phyloP scores from a whole-genome alignment of 768 basidiomycete genomes.

The Lyophyllum semitale region DNA sequence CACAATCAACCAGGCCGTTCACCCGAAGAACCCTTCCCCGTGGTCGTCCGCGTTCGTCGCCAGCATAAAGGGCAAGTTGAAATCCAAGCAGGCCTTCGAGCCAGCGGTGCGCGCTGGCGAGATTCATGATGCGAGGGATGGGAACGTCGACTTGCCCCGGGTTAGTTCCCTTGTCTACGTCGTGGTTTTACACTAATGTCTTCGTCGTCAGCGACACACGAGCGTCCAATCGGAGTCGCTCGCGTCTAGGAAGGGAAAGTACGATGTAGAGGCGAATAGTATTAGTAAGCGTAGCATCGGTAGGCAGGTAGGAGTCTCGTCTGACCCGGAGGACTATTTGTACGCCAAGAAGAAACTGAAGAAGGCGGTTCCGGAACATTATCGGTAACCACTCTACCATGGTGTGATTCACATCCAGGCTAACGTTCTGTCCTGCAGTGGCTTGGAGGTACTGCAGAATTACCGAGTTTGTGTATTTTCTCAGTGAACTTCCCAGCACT shows the following conservation, averaged over 20 bases:
- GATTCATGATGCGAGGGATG: neutral
- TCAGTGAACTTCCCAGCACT: neutral
- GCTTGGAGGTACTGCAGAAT: slow-evolving; percentile 82
- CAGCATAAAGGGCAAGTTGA: slow-evolving; percentile 6
- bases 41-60: slow-evolving; percentile 10
- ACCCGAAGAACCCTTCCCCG: slow-evolving; percentile 8
- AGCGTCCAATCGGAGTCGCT: neutral
- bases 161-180: neutral
- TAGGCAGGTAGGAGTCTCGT: slow-evolving; percentile 19
- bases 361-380: slow-evolving; percentile 81
- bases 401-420: neutral
- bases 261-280: slow-evolving; percentile 5
- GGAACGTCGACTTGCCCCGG: neutral
- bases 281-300: slow-evolving; percentile 8
- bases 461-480: slow-evolving; percentile 65
- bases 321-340: slow-evolving; percentile 79
- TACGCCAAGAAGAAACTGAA: slow-evolving; percentile 85
- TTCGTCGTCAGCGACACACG: neutral
- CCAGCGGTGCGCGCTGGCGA: neutral
- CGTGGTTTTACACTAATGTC: neutral
- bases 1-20: slow-evolving; percentile 8
- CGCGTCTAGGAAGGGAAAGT: slow-evolving; percentile 1
- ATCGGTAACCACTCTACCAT: slow-evolving; percentile 50
- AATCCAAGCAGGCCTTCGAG: neutral
- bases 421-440: slow-evolving; percentile 43